Evolutionary conservation across 2,329 filamentous ascomycete genomes (phyloP).

Genomic region (Calonectria naviculata): DNA sequence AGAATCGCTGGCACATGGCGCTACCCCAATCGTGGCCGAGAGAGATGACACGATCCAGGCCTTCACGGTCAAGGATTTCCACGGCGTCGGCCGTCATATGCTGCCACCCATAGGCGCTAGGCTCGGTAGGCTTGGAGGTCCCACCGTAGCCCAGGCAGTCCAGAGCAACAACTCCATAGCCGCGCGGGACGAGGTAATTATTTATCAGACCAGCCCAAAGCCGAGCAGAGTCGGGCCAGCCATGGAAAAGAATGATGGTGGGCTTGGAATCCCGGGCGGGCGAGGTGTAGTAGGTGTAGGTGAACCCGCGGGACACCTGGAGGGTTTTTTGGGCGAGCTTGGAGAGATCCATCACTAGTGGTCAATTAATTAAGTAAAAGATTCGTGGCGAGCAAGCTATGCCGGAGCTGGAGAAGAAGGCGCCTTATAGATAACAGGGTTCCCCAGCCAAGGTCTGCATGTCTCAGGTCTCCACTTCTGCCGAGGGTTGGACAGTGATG

Average conservation of each 20-base stretch:
- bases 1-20: not conserved
- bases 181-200: slow-evolving; percentile 49
- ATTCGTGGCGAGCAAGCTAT: no score
- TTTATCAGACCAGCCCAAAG: slow-evolving; percentile 13
- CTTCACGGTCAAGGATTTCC: not conserved
- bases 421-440: not conserved
- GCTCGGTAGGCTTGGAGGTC: slow-evolving; percentile 53
- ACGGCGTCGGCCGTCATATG: not conserved
- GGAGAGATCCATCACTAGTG: not conserved
- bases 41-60: not conserved
- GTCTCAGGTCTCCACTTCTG: not conserved
- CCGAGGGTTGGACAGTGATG: not conserved
- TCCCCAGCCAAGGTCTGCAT: not conserved
- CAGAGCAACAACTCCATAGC: slow-evolving; percentile 49
- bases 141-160: slow-evolving; percentile 53
- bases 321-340: not conserved
- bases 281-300: slow-evolving; percentile 20
- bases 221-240: not conserved
- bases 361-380: not conserved
- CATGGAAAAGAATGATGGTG: slow-evolving; percentile 53
- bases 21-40: not conserved
- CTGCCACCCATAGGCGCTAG: slow-evolving; percentile 45
- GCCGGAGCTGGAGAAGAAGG: no score
- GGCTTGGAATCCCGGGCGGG: slow-evolving; percentile 39
- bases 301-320: not conserved